Evolutionary conservation across 805 yeast genomes (phyloP).

Genomic region (Grigorovia transvaalensis): DNA sequence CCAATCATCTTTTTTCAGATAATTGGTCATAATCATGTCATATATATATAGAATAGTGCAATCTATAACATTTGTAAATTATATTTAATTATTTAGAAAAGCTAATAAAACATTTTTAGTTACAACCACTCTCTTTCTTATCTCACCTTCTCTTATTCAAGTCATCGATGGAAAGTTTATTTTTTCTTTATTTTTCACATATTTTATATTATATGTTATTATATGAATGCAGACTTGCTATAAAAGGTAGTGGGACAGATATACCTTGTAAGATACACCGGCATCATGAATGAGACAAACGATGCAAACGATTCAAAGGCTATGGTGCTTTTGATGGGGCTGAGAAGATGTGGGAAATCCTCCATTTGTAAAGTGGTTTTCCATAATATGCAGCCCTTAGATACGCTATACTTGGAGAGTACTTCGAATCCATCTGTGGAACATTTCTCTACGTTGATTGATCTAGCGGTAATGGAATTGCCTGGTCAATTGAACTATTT

Average conservation of each 20-base stretch:
- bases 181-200: too few species aligned
- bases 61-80: neutral
- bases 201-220: too few species aligned
- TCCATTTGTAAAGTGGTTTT: conserved; percentile 93
- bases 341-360: conserved; percentile 84
- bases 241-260: too few species aligned
- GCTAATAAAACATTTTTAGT: neutral
- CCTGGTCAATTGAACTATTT: conserved; percentile 90
- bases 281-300: neutral
- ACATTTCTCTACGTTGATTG: conserved; percentile 72
- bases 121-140: neutral
- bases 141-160: too few species aligned
- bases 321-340: conserved; percentile 80
- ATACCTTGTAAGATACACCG: too few species aligned
- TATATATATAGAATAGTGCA: neutral
- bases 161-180: too few species aligned
- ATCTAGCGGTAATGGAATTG: conserved; percentile 80
- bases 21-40: neutral
- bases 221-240: too few species aligned
- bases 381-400: conserved; percentile 92
- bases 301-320: conserved; percentile 47
- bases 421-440: conserved; percentile 85
- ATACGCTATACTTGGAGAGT: conserved; percentile 80
- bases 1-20: neutral
- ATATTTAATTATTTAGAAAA: too few species aligned